Evolutionary conservation across 768 basidiomycete genomes (phyloP).

Genomic region (Pleurotus platypus): DNA sequence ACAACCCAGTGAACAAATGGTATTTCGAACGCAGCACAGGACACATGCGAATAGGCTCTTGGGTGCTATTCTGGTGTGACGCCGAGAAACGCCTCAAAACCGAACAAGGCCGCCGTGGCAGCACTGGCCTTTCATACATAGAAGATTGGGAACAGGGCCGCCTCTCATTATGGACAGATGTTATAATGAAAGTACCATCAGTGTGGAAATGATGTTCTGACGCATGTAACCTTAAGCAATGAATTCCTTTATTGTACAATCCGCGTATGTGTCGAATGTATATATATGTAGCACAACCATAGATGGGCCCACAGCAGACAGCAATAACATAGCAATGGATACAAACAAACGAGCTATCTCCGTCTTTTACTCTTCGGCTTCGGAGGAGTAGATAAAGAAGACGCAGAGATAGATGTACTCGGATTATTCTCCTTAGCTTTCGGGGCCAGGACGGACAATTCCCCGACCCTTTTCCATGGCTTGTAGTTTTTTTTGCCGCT

Average conservation of each 20-base stretch:
- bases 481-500: conserved; percentile 28
- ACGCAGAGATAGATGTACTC: conserved; percentile 13
- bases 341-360: neutral
- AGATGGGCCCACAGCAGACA: neutral
- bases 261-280: neutral
- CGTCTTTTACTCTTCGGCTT: conserved; percentile 9
- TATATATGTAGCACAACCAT: neutral
- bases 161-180: conserved; percentile 63
- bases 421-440: conserved; percentile 31
- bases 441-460: conserved; percentile 16
- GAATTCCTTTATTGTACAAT: neutral
- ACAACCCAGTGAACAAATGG: conserved; percentile 99
- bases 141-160: conserved; percentile 77
- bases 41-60: conserved; percentile 79
- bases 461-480: conserved; percentile 48
- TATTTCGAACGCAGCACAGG: conserved; percentile 96
- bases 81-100: conserved; percentile 81
- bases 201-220: conserved; percentile 54
- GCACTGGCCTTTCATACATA: conserved; percentile 64
- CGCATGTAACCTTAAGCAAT: neutral
- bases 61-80: conserved; percentile 99
- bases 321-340: neutral
- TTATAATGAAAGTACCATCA: conserved; percentile 69
- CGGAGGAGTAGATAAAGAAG: conserved; percentile 13
- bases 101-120: conserved; percentile 62